phyloP scores from a whole-genome alignment of 805 yeast genomes.

The Candida xyloterini region DNA sequence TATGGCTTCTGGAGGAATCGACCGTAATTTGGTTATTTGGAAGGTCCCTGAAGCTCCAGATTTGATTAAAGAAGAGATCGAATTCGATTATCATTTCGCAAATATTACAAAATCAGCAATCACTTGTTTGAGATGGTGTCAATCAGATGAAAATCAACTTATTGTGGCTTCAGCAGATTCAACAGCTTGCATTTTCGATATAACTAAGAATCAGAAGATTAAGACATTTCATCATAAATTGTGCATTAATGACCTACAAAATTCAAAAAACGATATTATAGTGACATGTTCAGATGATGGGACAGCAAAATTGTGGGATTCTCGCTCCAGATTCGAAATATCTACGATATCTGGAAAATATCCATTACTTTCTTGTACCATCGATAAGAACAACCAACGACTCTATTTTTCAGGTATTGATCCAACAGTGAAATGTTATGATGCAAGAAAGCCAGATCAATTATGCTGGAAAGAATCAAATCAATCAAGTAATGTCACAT shows the following conservation, averaged over 20 bases:
- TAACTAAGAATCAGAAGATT: constrained; percentile 49
- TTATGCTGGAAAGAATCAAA: constrained; percentile 45
- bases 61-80: constrained; percentile 14
- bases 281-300: constrained; percentile 72
- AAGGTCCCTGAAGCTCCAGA: constrained; percentile 17
- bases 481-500: constrained; percentile 54
- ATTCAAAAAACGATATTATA: constrained; percentile 27
- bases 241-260: constrained; percentile 55
- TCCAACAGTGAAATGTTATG: constrained; percentile 58
- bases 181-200: constrained; percentile 62
- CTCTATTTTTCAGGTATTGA: constrained; percentile 68
- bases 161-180: constrained; percentile 60
- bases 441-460: constrained; percentile 41
- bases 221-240: constrained; percentile 41
- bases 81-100: constrained; percentile 12
- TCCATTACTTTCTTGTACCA: constrained; percentile 55
- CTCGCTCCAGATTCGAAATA: constrained; percentile 46
- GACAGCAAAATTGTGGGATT: constrained; percentile 59
- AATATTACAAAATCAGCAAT: constrained; percentile 57
- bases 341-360: constrained; percentile 36
- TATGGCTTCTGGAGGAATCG: constrained; percentile 64
- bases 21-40: constrained; percentile 42
- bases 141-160: constrained; percentile 39
- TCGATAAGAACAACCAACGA: constrained; percentile 37
- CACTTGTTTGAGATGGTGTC: constrained; percentile 55